These are phyloP conservation scores for Rubroboletus pulcherrimus DNA, from an alignment of 768 basidiomycete species.

Conservation along the genomic window DNA sequence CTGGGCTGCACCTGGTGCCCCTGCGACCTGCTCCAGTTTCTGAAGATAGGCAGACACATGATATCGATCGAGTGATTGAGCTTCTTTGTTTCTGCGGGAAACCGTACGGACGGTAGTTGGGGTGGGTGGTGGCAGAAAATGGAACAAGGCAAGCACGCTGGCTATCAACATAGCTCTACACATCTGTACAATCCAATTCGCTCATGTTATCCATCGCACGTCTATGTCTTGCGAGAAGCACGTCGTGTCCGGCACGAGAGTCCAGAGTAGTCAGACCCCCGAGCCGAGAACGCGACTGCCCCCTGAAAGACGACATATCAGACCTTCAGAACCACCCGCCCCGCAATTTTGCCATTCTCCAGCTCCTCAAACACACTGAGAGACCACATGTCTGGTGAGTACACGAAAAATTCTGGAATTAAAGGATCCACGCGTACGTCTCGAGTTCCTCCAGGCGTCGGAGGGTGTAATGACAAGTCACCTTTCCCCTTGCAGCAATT, in stretches of 20 bases:
- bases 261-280: no score
- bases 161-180: no score
- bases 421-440: conserved; percentile 8
- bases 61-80: background rate
- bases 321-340: conserved; percentile 21
- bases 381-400: background rate
- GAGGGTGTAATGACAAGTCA: conserved; percentile 31
- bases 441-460: conserved; percentile 28
- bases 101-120: no score
- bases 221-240: background rate
- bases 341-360: conserved; percentile 11
- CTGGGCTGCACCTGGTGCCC: no score
- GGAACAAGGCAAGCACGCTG: background rate
- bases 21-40: background rate
- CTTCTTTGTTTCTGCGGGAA: background rate
- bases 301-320: background rate
- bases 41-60: background rate
- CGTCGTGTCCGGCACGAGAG: background rate
- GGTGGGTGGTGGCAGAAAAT: background rate
- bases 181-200: background rate
- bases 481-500: conserved; percentile 40
- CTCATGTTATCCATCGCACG: background rate
- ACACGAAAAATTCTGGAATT: background rate
- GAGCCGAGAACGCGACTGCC: no score
- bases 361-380: conserved; percentile 23